phyloP scores from a whole-genome alignment of 1,284 basidiomycete species.

The Singerocomus inundabilis region DNA sequence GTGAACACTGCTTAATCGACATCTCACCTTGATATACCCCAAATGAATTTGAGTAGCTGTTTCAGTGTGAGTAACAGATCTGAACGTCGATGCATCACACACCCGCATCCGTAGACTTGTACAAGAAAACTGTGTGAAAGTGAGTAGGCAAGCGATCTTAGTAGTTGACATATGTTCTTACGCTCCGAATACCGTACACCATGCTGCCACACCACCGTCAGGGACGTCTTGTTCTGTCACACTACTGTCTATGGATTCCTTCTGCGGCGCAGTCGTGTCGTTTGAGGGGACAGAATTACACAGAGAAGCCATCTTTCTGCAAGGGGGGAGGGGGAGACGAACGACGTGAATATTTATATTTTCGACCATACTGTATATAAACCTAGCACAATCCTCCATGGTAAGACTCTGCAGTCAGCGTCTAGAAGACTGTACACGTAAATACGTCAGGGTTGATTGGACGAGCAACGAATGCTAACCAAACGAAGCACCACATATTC shows the following conservation, averaged over 20 bases:
- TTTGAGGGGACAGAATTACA: slow-evolving; percentile 25
- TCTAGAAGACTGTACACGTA: neutral
- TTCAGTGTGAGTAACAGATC: neutral
- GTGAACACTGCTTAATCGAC: neutral
- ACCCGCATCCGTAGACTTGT: slow-evolving; percentile 32
- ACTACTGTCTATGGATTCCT: slow-evolving; percentile 16
- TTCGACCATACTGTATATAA: slow-evolving; percentile 7
- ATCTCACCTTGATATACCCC: slow-evolving; percentile 37
- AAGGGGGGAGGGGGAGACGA: too few relatives aligned
- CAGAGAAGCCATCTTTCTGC: slow-evolving; percentile 5
- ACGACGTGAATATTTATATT: too few relatives aligned
- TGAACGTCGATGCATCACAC: neutral
- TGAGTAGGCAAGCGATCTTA: neutral
- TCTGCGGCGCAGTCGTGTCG: slow-evolving; percentile 37
- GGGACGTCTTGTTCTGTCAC: slow-evolving; percentile 14
- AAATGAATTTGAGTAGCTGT: slow-evolving; percentile 27
- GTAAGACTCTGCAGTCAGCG: neutral
- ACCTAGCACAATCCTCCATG: neutral
- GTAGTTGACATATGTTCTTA: slow-evolving; percentile 9
- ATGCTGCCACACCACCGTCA: slow-evolving; percentile 30
- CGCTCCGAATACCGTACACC: slow-evolving; percentile 32
- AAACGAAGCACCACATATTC: neutral
- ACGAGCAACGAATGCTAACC: neutral
- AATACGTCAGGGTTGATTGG: neutral
- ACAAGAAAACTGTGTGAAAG: slow-evolving; percentile 24